Evolutionary conservation across 371 early-diverging fungal genomes (phyloP).

Genomic region (Mortierella sp.): DNA sequence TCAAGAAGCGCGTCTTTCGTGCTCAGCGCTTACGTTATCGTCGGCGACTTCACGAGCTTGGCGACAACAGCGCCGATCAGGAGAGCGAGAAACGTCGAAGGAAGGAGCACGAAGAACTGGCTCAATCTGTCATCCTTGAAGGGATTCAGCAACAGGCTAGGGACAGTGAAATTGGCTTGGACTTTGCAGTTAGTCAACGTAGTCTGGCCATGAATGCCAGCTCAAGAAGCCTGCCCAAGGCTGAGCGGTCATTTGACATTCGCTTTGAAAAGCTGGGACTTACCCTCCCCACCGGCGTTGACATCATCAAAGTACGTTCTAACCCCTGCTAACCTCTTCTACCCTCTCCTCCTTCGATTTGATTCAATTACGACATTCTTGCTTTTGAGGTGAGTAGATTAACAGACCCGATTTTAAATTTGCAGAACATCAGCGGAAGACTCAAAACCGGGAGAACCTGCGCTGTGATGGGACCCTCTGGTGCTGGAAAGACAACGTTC

Average conservation of each 20-base stretch:
- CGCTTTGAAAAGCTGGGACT: conserved; percentile 68
- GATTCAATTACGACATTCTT: too few species aligned
- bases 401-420: too few species aligned
- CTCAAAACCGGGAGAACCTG: conserved; percentile 66
- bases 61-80: conserved; percentile 30
- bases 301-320: conserved; percentile 62
- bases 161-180: conserved; percentile 8
- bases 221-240: conserved; percentile 38
- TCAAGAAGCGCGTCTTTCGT: conserved; percentile 29
- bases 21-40: conserved; percentile 40
- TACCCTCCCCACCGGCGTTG: conserved; percentile 63
- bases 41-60: conserved; percentile 36
- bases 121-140: conserved; percentile 37
- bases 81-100: conserved; percentile 19
- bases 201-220: conserved; percentile 44
- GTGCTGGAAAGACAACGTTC: conserved; percentile 81
- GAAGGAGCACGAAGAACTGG: conserved; percentile 25
- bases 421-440: conserved; percentile 63
- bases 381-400: too few species aligned
- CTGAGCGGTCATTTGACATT: conserved; percentile 58
- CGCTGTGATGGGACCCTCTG: conserved; percentile 66
- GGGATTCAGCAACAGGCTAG: conserved; percentile 10
- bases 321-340: not conserved
- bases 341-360: too few species aligned
- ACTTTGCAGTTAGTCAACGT: conserved; percentile 35